These are phyloP conservation scores for Cercospora zeae-maydis DNA, from an alignment of 2,329 filamentous ascomycete genomes.

Conservation along the genomic window DNA sequence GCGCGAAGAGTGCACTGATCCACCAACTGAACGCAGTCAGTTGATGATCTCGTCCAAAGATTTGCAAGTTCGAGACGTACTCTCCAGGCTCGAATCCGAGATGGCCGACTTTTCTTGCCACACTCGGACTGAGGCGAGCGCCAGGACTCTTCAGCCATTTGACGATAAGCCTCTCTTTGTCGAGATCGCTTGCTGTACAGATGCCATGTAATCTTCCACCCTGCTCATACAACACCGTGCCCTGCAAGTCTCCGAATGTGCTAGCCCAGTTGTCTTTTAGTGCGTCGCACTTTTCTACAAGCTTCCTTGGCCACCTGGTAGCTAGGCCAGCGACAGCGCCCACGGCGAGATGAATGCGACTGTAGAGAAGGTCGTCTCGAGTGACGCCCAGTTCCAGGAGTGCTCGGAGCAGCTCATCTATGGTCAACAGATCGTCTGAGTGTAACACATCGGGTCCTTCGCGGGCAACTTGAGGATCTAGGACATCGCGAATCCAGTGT, in stretches of 20 bases:
- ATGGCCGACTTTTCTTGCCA: slow-evolving; percentile 39
- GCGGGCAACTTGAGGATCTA: slow-evolving; percentile 46
- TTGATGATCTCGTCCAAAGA: background rate
- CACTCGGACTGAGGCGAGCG: slow-evolving; percentile 34
- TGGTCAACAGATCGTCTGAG: slow-evolving; percentile 43
- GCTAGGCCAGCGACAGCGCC: slow-evolving; percentile 43
- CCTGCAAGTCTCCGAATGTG: slow-evolving; percentile 36
- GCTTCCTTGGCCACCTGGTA: slow-evolving; percentile 46
- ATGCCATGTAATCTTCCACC: slow-evolving; percentile 45
- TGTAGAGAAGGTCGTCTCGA: slow-evolving; percentile 39
- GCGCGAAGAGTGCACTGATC: slow-evolving; percentile 48
- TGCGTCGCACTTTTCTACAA: slow-evolving; percentile 46
- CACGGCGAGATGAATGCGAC: slow-evolving; percentile 47
- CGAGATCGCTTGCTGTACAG: slow-evolving; percentile 38
- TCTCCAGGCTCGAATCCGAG: slow-evolving; percentile 48
- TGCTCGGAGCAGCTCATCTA: slow-evolving; percentile 43
- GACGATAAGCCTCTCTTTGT: slow-evolving; percentile 37
- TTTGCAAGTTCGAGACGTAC: slow-evolving; percentile 27
- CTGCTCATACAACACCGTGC: slow-evolving; percentile 42
- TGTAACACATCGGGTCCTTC: slow-evolving; percentile 44
- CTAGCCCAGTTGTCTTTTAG: slow-evolving; percentile 42
- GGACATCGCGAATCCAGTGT: slow-evolving; percentile 48
- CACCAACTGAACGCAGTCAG: slow-evolving; percentile 43
- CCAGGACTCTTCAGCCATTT: slow-evolving; percentile 35
- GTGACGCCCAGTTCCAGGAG: slow-evolving; percentile 32